Base-by-base conservation (phyloP, 106 monocot genomes). In the Narthecium ossifragum region DNA sequence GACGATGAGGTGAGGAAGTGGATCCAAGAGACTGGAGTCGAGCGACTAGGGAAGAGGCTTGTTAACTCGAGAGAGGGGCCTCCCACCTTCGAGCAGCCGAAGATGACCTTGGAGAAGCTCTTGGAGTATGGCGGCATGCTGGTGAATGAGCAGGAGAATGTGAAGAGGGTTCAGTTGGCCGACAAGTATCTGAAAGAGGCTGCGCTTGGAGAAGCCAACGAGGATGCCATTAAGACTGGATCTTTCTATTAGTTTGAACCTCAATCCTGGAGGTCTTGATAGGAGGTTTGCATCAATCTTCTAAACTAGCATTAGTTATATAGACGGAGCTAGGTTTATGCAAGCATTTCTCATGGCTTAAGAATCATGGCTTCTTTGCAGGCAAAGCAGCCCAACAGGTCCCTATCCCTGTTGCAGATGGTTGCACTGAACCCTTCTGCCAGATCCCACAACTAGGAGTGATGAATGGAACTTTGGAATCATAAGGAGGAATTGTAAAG, bases 391-490 rank as follows among this genome's bases (percentile, higher is more conserved):
- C 83, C 31, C 87, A 83, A 39, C 79, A 88, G 53, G 72, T 78
- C 21, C 34, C 45, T 6, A 13, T 83, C 55, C 75, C 82, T 32
- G 72, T 88, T 18, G 82, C 87, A 3, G 88, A 76, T 58, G 88
- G 82, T 4, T 82, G 79, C 69, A 73, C 79, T 15, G 83, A 83
- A 37, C 73, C 65, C 26, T 5, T 79, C 83, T 10, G 9, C 50
- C n/a, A 83, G 79, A 88, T 54, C 88, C 79, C 2, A 79, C 83
- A 36, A 79, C 79, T 20, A 88, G 88, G 65, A 88, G 88, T 45
- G 84, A 88, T 31, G 73, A 84, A 57, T 84, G 84, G 22, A 84
- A 77, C 67, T 88, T n/a, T n/a, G n/a, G n/a, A n/a, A n/a, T n/a
- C n/a, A n/a, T n/a, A n/a, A n/a, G n/a, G n/a, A n/a, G n/a, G n/a